Conservation (phyloP, 768 basidiomycete genomes). For the Boletales sp. region DNA sequence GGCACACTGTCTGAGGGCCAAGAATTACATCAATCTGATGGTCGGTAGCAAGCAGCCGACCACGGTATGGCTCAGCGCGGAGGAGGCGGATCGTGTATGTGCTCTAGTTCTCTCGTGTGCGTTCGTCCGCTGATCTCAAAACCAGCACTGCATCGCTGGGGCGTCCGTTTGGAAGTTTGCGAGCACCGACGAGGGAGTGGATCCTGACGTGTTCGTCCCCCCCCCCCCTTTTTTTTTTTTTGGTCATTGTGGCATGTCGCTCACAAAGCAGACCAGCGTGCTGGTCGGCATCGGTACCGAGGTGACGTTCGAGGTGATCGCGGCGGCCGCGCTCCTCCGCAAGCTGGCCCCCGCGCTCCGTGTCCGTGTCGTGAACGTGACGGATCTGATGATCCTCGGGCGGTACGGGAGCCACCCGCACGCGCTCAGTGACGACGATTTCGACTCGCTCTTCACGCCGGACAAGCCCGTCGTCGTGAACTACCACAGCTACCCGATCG, state of each 20-base stretch:
- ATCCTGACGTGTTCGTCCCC: conserved; percentile 48
- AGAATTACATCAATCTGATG: conserved; percentile 85
- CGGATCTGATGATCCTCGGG: conserved; percentile 82
- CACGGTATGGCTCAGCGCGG: conserved; percentile 71
- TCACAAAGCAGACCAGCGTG: conserved; percentile 41
- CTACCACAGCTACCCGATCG: conserved; percentile 79
- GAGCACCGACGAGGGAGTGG: conserved; percentile 65
- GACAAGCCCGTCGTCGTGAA: conserved; percentile 73
- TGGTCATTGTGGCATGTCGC: background rate
- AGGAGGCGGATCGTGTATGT: conserved; percentile 66
- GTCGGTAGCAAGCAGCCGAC: conserved; percentile 86
- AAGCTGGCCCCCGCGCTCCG: conserved; percentile 67
- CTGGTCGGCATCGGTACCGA: conserved; percentile 87
- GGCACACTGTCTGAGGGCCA: conserved; percentile 77
- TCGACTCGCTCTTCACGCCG: conserved; percentile 67
- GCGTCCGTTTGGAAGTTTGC: conserved; percentile 85
- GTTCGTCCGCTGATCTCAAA: background rate
- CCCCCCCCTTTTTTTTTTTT: too few relatives aligned
- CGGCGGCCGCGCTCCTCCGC: conserved; percentile 77
- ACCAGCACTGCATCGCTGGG: conserved; percentile 79
- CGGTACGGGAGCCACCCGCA: conserved; percentile 73
- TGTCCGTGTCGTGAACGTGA: conserved; percentile 84
- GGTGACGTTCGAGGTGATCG: conserved; percentile 85
- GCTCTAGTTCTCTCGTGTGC: background rate
- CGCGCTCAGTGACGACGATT: conserved; percentile 57